phyloP scores from a whole-genome alignment of 1,284 basidiomycete species.

The Papiliotrema fonsecae region DNA sequence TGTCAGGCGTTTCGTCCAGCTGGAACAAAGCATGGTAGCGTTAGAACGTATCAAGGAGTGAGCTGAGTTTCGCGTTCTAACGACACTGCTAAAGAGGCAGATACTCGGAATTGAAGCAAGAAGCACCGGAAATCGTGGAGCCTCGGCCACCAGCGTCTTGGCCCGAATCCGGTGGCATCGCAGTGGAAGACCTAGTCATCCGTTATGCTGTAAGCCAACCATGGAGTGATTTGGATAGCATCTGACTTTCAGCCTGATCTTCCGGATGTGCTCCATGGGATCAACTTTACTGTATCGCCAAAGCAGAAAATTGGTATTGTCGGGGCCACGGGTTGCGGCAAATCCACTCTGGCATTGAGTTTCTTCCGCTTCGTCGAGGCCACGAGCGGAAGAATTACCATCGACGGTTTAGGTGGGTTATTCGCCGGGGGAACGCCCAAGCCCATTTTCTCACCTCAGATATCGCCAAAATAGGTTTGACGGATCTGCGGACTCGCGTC shows the following conservation, averaged over 20 bases:
- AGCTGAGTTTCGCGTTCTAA: not conserved
- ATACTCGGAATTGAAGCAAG: slow-evolving; percentile 72
- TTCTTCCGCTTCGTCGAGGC: slow-evolving; percentile 97
- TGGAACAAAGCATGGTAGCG: slow-evolving; percentile 92
- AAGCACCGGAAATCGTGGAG: slow-evolving; percentile 75
- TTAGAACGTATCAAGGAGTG: slow-evolving; percentile 68
- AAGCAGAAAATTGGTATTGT: slow-evolving; percentile 74
- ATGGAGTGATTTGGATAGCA: not conserved
- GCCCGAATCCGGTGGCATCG: slow-evolving; percentile 71
- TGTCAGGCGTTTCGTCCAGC: slow-evolving; percentile 65
- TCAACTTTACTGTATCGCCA: slow-evolving; percentile 71
- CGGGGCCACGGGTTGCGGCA: slow-evolving; percentile 72
- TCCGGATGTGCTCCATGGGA: slow-evolving; percentile 75
- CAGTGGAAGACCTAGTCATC: slow-evolving; percentile 75
- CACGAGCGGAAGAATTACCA: slow-evolving; percentile 68
- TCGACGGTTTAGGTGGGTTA: slow-evolving; percentile 66
- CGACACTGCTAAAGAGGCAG: slow-evolving; percentile 5
- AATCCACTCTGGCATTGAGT: slow-evolving; percentile 79
- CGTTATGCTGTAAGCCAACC: slow-evolving; percentile 69
- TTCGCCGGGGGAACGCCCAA: not conserved
- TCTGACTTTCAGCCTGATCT: slow-evolving; percentile 51
- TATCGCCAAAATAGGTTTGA: slow-evolving; percentile 77
- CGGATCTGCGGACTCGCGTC: slow-evolving; percentile 68
- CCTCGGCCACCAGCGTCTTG: slow-evolving; percentile 76
- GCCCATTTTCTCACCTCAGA: slow-evolving; percentile 39